Conservation (phyloP, 108 stramenopile species). For the Schizochytrium sp. region DNA sequence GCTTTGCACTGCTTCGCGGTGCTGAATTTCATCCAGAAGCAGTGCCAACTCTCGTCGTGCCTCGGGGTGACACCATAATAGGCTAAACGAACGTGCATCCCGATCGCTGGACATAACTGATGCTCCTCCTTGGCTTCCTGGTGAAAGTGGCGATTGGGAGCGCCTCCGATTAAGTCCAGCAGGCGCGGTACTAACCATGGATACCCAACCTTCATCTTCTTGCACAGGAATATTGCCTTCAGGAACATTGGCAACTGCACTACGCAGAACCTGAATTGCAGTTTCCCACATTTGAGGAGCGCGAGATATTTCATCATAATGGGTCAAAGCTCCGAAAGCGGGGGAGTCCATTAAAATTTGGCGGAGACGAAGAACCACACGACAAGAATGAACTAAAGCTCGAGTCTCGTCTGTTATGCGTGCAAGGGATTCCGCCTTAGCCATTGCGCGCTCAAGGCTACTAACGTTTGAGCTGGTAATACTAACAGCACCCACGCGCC, state of each 20-base stretch:
- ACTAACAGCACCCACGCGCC: conserved; percentile 36
- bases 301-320: not conserved
- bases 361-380: conserved; percentile 14
- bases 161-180: not conserved
- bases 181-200: not conserved
- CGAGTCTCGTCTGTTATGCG: conserved; percentile 49
- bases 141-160: not conserved
- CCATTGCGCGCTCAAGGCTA: conserved; percentile 13
- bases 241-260: conserved; percentile 8
- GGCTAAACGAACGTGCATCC: not conserved
- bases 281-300: conserved; percentile 51
- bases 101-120: not conserved
- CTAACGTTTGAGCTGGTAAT: conserved; percentile 25
- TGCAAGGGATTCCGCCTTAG: conserved; percentile 29
- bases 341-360: conserved; percentile 23
- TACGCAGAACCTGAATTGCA: conserved; percentile 18
- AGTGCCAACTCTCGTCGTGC: conserved; percentile 27
- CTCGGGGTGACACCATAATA: conserved; percentile 48
- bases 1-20: conserved; percentile 51
- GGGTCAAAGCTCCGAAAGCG: not conserved
- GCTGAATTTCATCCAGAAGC: conserved; percentile 43
- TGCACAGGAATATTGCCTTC: not conserved
- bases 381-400: conserved; percentile 39
- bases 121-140: not conserved
- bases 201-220: not conserved